Base-by-base conservation (phyloP, 352 stramenopile genomes). In the Phytopythium oedochilum region DNA sequence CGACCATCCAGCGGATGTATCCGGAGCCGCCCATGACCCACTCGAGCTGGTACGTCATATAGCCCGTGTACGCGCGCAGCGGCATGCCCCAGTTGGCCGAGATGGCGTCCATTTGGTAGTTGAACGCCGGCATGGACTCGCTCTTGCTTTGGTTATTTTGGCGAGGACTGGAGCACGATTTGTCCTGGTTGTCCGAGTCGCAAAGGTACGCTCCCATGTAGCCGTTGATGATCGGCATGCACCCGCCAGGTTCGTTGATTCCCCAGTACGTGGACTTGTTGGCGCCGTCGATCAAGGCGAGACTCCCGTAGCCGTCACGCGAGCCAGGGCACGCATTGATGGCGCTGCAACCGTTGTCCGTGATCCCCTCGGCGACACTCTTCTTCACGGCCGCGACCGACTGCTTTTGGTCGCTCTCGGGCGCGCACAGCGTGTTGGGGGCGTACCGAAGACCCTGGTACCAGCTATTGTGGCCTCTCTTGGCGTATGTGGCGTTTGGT, bases 71-170 rank as follows among this genome's bases (percentile, higher is more conserved):
- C 12, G 65, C 70, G 11, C 42, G 60, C 9, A 79, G 55, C 6
- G 65, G 63, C 1, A 86, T 57, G 0, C 53, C 55, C 63, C 60
- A 81, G n/a, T n/a, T n/a, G n/a, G n/a, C n/a, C n/a, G n/a, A n/a
- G n/a, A n/a, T n/a, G n/a, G n/a, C n/a, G n/a, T 86, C 75, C 75
- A 86, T 86, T 50, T 86, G 75, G 51, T 86, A 86, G 44, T 68
- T 59, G 44, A 83, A 83, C 8, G 66, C 36, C 35, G 31, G 42
- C 72, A 83, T 82, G 44, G 72, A 23, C 18, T 77, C 57, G 17
- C 45, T 77, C 45, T 73, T 75, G 2, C 45, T 39, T 15, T 73
- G 49, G 29, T 53, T 54, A 12, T 50, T 61, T 0, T 57, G 60
- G 2, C 66, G 52, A 8, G 70, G 68, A 4, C 26, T 47, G 5